Conservation (phyloP, 352 stramenopile species). For the Globisporangium perplexum region DNA sequence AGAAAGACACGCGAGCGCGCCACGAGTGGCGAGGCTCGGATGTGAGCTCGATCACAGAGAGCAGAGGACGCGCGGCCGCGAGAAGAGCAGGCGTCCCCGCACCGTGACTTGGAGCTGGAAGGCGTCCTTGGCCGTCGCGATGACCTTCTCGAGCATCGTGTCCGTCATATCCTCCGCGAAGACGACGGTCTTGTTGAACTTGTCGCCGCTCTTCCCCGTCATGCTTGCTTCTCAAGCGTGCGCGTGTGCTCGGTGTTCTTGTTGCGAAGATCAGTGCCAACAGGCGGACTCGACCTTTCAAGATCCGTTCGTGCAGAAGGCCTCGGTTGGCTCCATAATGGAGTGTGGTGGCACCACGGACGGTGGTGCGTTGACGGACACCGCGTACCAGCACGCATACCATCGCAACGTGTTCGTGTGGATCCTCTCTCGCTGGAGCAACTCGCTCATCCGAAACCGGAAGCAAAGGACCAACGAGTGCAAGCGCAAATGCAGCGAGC, state of each 20-base stretch:
- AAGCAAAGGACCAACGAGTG: no score
- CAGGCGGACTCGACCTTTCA: background rate
- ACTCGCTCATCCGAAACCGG: no score
- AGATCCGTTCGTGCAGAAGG: background rate
- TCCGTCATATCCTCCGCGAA: conserved; percentile 95
- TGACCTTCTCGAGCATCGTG: conserved; percentile 89
- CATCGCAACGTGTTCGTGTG: background rate
- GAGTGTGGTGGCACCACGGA: no score
- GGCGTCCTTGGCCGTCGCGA: conserved; percentile 85
- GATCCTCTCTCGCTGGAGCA: no score
- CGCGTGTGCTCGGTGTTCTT: background rate
- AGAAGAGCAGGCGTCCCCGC: conserved; percentile 5
- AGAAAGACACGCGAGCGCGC: background rate
- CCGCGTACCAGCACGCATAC: background rate
- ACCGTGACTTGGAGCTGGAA: conserved; percentile 89
- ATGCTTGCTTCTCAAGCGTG: conserved; percentile 18
- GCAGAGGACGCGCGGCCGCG: background rate
- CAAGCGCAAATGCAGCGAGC: no score
- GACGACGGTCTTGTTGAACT: conserved; percentile 90
- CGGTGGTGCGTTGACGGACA: no score
- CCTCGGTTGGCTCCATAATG: no score
- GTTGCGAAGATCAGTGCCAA: no score
- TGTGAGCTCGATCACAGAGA: background rate
- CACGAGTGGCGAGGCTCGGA: background rate
- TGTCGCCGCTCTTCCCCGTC: conserved; percentile 69